phyloP scores from a whole-genome alignment of 225 moss, liverwort and hornwort species.

The Bryoerythrophyllum caledonicum region DNA sequence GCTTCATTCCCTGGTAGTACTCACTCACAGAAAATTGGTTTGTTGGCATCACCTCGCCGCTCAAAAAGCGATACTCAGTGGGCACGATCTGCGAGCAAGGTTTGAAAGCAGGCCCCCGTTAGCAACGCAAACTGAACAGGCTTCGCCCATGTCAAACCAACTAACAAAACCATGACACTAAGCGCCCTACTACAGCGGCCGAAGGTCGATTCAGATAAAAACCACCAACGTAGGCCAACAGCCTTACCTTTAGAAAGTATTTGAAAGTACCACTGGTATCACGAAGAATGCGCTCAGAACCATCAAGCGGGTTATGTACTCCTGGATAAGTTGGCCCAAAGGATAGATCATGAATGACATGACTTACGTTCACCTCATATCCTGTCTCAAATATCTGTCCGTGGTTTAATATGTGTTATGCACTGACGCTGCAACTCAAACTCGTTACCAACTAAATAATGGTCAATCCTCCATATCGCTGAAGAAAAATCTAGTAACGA shows the following conservation, averaged over 20 bases:
- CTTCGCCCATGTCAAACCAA: neutral
- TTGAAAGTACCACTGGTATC: constrained; percentile 86
- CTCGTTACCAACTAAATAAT: neutral
- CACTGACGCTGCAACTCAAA: constrained; percentile 5
- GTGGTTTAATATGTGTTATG: constrained; percentile 21
- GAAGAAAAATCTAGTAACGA: neutral
- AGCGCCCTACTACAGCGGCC: neutral
- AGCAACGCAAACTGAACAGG: neutral
- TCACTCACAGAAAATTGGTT: constrained; percentile 94
- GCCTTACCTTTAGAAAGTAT: constrained; percentile 80
- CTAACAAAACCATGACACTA: neutral
- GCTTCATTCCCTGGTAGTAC: constrained; percentile 64
- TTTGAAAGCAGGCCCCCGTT: neutral
- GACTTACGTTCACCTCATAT: constrained; percentile 85
- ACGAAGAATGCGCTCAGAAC: constrained; percentile 62
- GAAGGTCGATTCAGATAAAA: neutral
- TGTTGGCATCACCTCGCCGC: constrained; percentile 64
- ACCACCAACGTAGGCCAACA: neutral
- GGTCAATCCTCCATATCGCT: neutral
- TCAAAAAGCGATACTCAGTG: constrained; percentile 73
- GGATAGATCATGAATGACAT: constrained; percentile 82
- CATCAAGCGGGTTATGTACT: constrained; percentile 85
- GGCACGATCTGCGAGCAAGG: constrained; percentile 70
- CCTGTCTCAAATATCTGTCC: constrained; percentile 68
- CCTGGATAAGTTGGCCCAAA: constrained; percentile 95